Conservation (phyloP, 2,329 filamentous ascomycete species). For the Pseudogymnoascus sp. region DNA sequence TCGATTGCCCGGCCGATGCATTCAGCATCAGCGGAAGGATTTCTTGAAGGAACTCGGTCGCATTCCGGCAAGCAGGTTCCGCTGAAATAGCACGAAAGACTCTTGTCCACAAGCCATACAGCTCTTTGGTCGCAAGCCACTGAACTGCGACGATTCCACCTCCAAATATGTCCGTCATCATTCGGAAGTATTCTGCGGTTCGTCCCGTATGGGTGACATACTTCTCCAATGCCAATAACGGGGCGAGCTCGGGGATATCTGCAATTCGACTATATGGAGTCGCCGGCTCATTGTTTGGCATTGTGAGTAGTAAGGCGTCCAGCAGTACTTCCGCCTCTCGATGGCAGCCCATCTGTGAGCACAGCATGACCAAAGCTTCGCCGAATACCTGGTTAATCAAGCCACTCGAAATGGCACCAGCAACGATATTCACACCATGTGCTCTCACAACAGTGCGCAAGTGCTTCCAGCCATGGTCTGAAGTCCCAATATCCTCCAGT, state of each 20-base stretch:
- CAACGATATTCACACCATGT: constrained; percentile 38
- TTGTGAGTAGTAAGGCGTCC: constrained; percentile 26
- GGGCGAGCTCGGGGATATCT: constrained; percentile 22
- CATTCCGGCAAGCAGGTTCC: constrained; percentile 16
- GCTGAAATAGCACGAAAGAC: constrained; percentile 31
- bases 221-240: constrained; percentile 29
- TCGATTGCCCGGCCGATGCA: background rate
- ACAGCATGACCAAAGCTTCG: constrained; percentile 35
- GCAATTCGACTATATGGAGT: constrained; percentile 26
- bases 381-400: constrained; percentile 35
- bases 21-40: constrained; percentile 9
- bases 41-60: constrained; percentile 6
- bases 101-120: constrained; percentile 34
- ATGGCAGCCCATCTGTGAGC: constrained; percentile 28
- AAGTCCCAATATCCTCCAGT: constrained; percentile 36
- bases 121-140: constrained; percentile 38
- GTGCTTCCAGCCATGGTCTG: constrained; percentile 36
- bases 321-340: constrained; percentile 37
- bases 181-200: constrained; percentile 30
- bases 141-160: constrained; percentile 30
- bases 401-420: constrained; percentile 34
- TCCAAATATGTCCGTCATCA: constrained; percentile 31
- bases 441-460: constrained; percentile 38
- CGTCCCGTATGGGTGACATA: constrained; percentile 28
- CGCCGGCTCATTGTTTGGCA: constrained; percentile 30